These are phyloP conservation scores for Trametes pubescens DNA, from an alignment of 1,284 basidiomycete species.

Conservation along the genomic window DNA sequence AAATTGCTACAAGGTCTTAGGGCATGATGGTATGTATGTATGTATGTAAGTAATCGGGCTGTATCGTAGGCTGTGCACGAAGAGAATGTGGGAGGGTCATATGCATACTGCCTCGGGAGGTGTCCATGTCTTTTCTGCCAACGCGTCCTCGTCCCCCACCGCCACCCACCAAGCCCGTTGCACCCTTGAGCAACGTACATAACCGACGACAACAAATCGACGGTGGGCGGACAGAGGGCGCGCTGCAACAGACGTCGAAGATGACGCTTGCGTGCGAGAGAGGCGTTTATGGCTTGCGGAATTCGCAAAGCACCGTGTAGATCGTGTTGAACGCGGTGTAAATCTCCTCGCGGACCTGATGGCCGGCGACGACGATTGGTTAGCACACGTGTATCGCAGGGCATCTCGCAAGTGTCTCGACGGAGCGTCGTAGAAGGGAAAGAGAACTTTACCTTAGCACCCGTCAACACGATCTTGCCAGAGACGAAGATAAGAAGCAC, in stretches of 20 bases:
- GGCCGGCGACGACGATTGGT: constrained; percentile 45
- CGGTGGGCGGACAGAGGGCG: constrained; percentile 25
- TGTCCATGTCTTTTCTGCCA: constrained; percentile 31
- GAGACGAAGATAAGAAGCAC: constrained; percentile 99
- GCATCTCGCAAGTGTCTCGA: constrained; percentile 20
- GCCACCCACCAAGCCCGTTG: constrained; percentile 27
- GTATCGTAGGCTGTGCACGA: constrained; percentile 27
- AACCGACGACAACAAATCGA: constrained; percentile 22
- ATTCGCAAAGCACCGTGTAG: constrained; percentile 93
- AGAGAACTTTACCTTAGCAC: constrained; percentile 85
- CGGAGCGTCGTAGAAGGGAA: constrained; percentile 13
- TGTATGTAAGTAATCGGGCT: constrained; percentile 31
- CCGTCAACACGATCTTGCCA: constrained; percentile 98
- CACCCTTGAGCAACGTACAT: constrained; percentile 29
- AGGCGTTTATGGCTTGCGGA: constrained; percentile 76
- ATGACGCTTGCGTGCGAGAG: constrained; percentile 21
- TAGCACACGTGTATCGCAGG: constrained; percentile 42
- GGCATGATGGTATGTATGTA: constrained; percentile 30
- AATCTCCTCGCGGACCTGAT: constrained; percentile 96
- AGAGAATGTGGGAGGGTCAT: constrained; percentile 32
- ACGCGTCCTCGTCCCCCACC: constrained; percentile 26
- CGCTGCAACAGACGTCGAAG: constrained; percentile 25
- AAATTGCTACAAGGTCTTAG: constrained; percentile 33
- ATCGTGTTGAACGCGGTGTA: constrained; percentile 99
- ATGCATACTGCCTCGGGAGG: constrained; percentile 27